Evolutionary conservation across 2,329 filamentous ascomycete species (phyloP), one percentile per base, ranked within the genome.

Genomic region (Trichoderma endophyticum): DNA sequence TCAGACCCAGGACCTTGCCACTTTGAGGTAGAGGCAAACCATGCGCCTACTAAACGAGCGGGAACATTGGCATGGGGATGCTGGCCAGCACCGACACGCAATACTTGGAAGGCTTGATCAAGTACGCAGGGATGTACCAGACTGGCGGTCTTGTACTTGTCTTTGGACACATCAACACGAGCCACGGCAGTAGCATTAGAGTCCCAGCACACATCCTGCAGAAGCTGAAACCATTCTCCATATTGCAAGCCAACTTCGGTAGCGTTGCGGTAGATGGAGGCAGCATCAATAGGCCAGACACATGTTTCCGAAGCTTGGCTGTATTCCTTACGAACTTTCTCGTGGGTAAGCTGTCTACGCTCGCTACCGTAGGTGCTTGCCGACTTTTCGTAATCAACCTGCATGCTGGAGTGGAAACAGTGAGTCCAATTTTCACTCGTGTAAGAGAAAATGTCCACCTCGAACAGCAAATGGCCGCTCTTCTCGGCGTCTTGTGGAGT

Each of bases 51-150:
- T 18, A 69, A 12, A 36, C 65, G 65, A n/a, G 39, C 54, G 24
- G 65, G 65, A 56, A 69, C 56, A 26, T 69, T 69, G 54, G 65
- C 34, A n/a, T 34, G 24, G 5, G 26, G 26, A 12, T 48, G 56
- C 39, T 69, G 54, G 9, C 65, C 65, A 11, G 65, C 54, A 15
- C 65, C 51, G 15, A 51, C 34, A 7, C 56, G 65, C 65, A 69
- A 68, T 15, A 80, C 73, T 6, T 82, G 81, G 64, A 83, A 78
- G 11, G 77, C 77, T 0, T 78, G 75, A 71, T 84, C 82, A 4
- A 84, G 74, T 9, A 83, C 75, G 11, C 80, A 79, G 1, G 82
- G 82, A 69, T 84, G 82, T 14, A 82, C 77, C 8, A 81, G 72
- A 43, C 70, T 67, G 7, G 24, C 48, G 21, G 62, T 80, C 77